These are phyloP conservation scores for Mycocentrospora acerina DNA, from an alignment of 2,329 filamentous ascomycete species.

Conservation along the genomic window DNA sequence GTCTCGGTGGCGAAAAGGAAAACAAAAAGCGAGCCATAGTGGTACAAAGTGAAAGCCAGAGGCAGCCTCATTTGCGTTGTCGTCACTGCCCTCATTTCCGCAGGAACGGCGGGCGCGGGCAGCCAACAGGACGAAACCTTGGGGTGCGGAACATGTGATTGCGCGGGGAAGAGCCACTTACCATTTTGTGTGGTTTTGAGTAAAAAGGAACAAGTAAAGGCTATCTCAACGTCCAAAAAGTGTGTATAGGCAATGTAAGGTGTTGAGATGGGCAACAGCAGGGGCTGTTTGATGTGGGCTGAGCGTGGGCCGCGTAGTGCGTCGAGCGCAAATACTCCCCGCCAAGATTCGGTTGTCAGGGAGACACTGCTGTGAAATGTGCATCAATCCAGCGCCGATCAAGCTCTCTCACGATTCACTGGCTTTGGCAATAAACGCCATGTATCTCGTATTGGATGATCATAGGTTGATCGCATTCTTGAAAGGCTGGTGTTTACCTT, in stretches of 20 bases:
- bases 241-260: slow-evolving; percentile 12
- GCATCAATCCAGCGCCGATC: no score
- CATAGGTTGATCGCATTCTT: no score
- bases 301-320: slow-evolving; percentile 19
- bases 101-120: slow-evolving; percentile 15
- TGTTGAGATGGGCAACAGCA: slow-evolving; percentile 11
- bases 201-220: slow-evolving; percentile 3
- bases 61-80: slow-evolving; percentile 16
- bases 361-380: slow-evolving; percentile 6
- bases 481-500: no score
- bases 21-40: slow-evolving; percentile 1
- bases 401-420: no score
- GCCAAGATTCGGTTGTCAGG: slow-evolving; percentile 18
- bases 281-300: slow-evolving; percentile 15
- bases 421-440: no score
- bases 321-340: slow-evolving; percentile 26
- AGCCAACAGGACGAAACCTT: slow-evolving; percentile 12
- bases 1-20: slow-evolving; percentile 5
- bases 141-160: slow-evolving; percentile 7
- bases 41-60: slow-evolving; percentile 4
- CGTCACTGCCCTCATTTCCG: slow-evolving; percentile 5
- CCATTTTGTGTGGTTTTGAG: slow-evolving; percentile 16
- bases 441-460: no score
- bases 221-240: slow-evolving; percentile 11
- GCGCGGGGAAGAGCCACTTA: slow-evolving; percentile 12